Percentiles rank a stretch among this genome's conserved stretches.
phyloP scores from a whole-genome alignment of 2,329 filamentous ascomycete species.

The Hirsutella rhossiliensis region DNA sequence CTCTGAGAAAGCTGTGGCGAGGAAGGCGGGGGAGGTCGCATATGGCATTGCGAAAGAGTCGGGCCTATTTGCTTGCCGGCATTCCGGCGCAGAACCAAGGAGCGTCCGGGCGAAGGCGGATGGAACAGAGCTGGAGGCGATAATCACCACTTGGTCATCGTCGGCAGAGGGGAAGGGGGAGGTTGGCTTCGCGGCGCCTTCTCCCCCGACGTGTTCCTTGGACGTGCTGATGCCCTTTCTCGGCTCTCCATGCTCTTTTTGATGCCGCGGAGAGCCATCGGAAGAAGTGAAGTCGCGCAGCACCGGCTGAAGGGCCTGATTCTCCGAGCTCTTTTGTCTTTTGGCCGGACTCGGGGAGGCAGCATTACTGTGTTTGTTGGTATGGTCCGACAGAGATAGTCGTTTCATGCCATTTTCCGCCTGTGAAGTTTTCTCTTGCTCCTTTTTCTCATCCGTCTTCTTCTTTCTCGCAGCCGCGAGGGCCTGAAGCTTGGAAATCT shows the following conservation, averaged over 20 bases:
- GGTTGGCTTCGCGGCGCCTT: neutral
- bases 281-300: neutral
- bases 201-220: neutral
- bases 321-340: conserved; percentile 10
- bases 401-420: conserved; percentile 16
- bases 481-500: conserved; percentile 82
- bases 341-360: conserved; percentile 9
- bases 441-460: conserved; percentile 55
- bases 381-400: conserved; percentile 17
- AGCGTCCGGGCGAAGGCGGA: conserved; percentile 46
- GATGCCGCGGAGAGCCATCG: neutral
- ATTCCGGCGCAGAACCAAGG: conserved; percentile 28
- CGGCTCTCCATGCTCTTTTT: neutral
- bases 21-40: conserved; percentile 33
- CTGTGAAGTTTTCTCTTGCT: conserved; percentile 12
- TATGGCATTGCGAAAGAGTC: conserved; percentile 35
- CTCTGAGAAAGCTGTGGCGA: conserved; percentile 58
- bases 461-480: conserved; percentile 78
- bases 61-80: conserved; percentile 13
- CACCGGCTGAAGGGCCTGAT: neutral
- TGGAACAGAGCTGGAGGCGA: conserved; percentile 20
- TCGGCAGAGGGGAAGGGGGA: neutral
- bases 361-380: conserved; percentile 15
- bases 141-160: conserved; percentile 5
- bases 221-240: too few species aligned